These are phyloP conservation scores for Penicillium aurantiogriseum DNA, from an alignment of 2,329 filamentous ascomycete genomes.

Conservation along the genomic window DNA sequence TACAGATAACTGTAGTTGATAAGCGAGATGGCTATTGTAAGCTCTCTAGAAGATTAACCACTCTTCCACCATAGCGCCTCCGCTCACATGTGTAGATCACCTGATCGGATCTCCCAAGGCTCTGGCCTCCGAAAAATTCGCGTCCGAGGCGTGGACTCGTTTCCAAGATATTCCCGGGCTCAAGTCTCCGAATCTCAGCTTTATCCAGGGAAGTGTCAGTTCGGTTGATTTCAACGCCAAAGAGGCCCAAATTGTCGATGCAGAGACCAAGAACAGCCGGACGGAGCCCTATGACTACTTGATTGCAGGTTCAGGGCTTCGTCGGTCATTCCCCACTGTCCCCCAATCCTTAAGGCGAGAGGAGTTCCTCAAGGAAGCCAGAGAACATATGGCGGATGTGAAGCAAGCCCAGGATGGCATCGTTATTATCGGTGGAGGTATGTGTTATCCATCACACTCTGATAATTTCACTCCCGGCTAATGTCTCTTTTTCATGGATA, in stretches of 20 bases:
- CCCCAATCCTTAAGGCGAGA: constrained; percentile 56
- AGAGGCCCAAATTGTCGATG: constrained; percentile 56
- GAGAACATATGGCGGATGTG: constrained; percentile 34
- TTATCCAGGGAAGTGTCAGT: constrained; percentile 65
- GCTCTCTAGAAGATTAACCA: constrained; percentile 10
- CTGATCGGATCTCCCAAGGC: constrained; percentile 73
- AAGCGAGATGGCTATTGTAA: constrained; percentile 81
- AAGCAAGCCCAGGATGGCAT: constrained; percentile 51
- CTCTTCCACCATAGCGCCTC: too few relatives aligned
- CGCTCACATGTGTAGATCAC: constrained; percentile 56
- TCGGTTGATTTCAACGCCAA: constrained; percentile 60
- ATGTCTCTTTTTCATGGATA: constrained; percentile 22
- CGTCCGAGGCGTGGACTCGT: constrained; percentile 67
- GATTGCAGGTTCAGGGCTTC: constrained; percentile 68
- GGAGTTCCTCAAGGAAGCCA: constrained; percentile 29
- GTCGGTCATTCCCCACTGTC: constrained; percentile 69
- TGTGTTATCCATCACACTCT: background rate
- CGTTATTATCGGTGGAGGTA: constrained; percentile 70
- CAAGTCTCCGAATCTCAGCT: constrained; percentile 60
- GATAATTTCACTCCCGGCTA: background rate
- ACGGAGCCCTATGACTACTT: constrained; percentile 66
- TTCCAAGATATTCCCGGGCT: constrained; percentile 67
- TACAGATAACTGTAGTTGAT: constrained; percentile 73
- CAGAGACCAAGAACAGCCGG: constrained; percentile 44
- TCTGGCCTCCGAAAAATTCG: constrained; percentile 62